phyloP scores from a whole-genome alignment of 1,284 basidiomycete genomes.

The Papiliotrema laurentii region DNA sequence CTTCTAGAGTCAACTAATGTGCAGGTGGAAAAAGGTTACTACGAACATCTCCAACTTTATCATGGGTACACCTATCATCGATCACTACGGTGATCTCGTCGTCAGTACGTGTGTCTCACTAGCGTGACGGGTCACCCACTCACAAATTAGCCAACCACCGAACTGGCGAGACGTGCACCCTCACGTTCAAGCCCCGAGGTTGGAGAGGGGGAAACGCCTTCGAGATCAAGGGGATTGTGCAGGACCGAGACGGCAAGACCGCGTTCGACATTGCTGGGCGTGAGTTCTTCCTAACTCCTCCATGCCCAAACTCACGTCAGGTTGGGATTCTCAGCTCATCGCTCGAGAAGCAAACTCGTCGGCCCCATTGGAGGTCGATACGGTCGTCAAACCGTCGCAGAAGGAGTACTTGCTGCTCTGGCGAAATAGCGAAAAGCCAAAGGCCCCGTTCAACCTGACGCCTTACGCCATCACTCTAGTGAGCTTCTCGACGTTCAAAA shows the following conservation, averaged over 20 bases:
- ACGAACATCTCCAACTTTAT: constrained; percentile 93
- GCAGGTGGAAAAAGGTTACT: constrained; percentile 68
- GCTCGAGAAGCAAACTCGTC: constrained; percentile 67
- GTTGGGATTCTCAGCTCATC: constrained; percentile 93
- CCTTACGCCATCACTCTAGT: constrained; percentile 84
- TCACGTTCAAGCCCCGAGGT: constrained; percentile 93
- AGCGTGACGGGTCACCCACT: constrained; percentile 10
- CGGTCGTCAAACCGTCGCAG: constrained; percentile 29
- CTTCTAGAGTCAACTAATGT: constrained; percentile 1
- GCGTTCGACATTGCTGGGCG: constrained; percentile 86
- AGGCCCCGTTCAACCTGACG: constrained; percentile 87
- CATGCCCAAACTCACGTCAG: constrained; percentile 23
- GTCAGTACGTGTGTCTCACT: constrained; percentile 53
- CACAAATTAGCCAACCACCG: constrained; percentile 71
- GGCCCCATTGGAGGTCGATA: constrained; percentile 58
- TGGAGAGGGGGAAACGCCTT: constrained; percentile 90
- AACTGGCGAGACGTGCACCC: constrained; percentile 79
- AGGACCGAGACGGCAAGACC: constrained; percentile 61
- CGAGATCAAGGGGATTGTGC: constrained; percentile 84
- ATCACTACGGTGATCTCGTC: constrained; percentile 93
- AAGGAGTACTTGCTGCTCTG: constrained; percentile 59
- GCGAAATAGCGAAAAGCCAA: constrained; percentile 84
- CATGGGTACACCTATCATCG: constrained; percentile 86
- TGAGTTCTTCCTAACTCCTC: too few relatives aligned
- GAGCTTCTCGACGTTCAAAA: constrained; percentile 4